Evolutionary conservation across 176 grass and related monocot genomes (phyloP).

Genomic region (Triticum aestivum): DNA sequence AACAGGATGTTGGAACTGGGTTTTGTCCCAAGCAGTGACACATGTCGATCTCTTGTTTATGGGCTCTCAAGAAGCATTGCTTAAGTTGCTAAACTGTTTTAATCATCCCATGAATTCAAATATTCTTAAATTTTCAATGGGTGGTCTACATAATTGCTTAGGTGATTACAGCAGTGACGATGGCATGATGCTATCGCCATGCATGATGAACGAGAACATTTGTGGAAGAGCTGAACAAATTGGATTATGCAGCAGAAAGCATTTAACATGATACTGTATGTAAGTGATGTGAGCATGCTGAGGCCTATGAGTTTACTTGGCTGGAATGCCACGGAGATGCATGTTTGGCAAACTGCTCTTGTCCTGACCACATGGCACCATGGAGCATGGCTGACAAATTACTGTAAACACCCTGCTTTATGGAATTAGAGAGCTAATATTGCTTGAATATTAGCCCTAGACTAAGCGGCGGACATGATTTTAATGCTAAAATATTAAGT

Average conservation of each 20-base stretch:
- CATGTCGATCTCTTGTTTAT: conserved; percentile 66
- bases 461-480: background rate
- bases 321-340: background rate
- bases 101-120: background rate
- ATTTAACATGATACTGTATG: background rate
- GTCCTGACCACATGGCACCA: background rate
- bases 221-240: background rate
- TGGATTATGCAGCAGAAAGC: background rate
- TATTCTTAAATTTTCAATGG: background rate
- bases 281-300: background rate
- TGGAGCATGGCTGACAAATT: background rate
- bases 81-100: conserved; percentile 13
- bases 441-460: background rate
- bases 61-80: conserved; percentile 49
- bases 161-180: background rate
- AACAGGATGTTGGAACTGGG: conserved; percentile 72
- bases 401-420: background rate
- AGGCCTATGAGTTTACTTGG: background rate
- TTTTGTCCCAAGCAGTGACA: conserved; percentile 70
- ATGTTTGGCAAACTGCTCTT: background rate
- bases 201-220: background rate
- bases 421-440: background rate
- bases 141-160: background rate
- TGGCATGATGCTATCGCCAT: background rate
- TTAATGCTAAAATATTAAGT: background rate